Evolutionary conservation across 2,329 filamentous ascomycete species (phyloP).

Genomic region (Aspergillus latus): DNA sequence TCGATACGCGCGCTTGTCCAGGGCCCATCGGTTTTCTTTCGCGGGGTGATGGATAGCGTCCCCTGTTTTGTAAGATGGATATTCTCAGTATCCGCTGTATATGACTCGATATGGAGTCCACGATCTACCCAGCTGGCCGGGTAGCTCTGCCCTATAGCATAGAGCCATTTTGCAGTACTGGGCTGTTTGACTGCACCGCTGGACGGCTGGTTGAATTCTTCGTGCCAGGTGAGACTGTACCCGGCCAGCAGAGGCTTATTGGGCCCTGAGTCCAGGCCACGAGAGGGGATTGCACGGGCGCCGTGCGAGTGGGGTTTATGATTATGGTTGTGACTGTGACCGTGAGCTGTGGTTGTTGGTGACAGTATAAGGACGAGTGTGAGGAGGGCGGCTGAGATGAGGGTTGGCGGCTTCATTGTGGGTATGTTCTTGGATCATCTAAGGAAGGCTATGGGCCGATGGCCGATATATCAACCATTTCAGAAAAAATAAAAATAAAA

Average conservation of each 20-base stretch:
- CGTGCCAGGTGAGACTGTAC: constrained; percentile 11
- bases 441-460: neutral
- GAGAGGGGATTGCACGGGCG: neutral
- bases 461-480: no score
- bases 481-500: no score
- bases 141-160: neutral
- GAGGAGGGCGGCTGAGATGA: neutral
- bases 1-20: constrained; percentile 12
- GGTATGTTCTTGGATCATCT: neutral
- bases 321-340: neutral
- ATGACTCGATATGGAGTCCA: constrained; percentile 8
- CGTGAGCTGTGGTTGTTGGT: neutral
- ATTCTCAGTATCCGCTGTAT: neutral
- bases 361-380: neutral
- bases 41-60: constrained; percentile 3
- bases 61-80: constrained; percentile 1
- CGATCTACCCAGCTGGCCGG: constrained; percentile 6
- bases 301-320: neutral
- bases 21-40: neutral
- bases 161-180: constrained; percentile 7
- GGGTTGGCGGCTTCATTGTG: neutral
- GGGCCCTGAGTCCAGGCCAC: constrained; percentile 2
- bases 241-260: constrained; percentile 5
- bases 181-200: neutral
- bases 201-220: constrained; percentile 8